Evolutionary conservation across 164 flowering plant genomes (phyloP), one percentile per base, ranked within the genome.

Genomic region (Hamamelis virginiana): DNA sequence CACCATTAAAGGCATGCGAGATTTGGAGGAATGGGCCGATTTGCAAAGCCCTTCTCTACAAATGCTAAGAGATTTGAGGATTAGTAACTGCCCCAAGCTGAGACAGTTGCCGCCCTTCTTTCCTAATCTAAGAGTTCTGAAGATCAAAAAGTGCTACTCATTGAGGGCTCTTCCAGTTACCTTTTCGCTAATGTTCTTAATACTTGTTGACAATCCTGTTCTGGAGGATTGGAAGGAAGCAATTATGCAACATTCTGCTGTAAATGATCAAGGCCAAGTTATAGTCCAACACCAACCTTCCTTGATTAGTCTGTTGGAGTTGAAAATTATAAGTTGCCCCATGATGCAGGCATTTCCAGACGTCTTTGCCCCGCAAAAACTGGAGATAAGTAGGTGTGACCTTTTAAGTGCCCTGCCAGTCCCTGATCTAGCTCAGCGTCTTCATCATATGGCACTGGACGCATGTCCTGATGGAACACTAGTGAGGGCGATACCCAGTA

Each of bases 11-110:
- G 67, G 58, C 1, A 41, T 69, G 65, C 21, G 0, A 46, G 45
- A 63, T 16, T 59, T 70, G 74, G 70, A 60, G 44, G 57, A 41
- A 46, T 67, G 63, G 69, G 33, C 1, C 9, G 72, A 11, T n/a
- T 45, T 8, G 15, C 33, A 46, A 58, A 46, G 23, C 55, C 60
- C 45, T 23, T 45, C 52, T n/a, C 69, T 73, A 5, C 4, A 27
- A 1, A 9, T 9, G 25, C 74, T 77, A 19, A 70, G n/a, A n/a
- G n/a, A n/a, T n/a, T n/a, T n/a, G n/a, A n/a, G 66, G 44, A 48
- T 77, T 21, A 67, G 59, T 12, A 43, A 53, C 18, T 77, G 80
- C 44, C 74, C 74, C 15, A 52, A 61, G 26, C 72, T 77, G 2
- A 64, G 8, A 4, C 12, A 25, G 5, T 23, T 77, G 63, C 76